Conservation (phyloP, 176 grass and related monocot species). For the Rhynchospora breviuscula region DNA sequence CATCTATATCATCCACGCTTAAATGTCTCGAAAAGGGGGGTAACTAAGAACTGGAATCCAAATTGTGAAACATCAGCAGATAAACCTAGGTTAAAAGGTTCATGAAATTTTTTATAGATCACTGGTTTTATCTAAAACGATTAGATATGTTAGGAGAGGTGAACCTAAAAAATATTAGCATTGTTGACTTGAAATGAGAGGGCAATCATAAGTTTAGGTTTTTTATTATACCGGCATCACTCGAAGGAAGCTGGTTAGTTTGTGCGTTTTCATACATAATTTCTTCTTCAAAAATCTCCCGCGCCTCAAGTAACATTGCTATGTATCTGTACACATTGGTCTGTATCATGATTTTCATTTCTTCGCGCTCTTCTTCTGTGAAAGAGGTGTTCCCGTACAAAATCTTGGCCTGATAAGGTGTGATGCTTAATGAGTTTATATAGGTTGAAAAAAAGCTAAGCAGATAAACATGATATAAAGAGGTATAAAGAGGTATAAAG, state of each 20-base stretch:
- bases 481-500: background rate
- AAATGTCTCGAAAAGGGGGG: background rate
- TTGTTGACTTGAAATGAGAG: background rate
- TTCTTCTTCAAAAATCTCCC: conserved; percentile 86
- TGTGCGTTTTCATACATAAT: conserved; percentile 45
- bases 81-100: background rate
- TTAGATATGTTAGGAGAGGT: background rate
- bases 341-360: conserved; percentile 87
- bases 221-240: conserved; percentile 37
- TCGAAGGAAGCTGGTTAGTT: conserved; percentile 32
- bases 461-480: background rate
- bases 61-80: background rate
- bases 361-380: conserved; percentile 61
- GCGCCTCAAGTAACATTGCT: conserved; percentile 74
- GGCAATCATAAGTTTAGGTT: background rate
- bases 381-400: conserved; percentile 73
- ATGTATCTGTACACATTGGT: conserved; percentile 88
- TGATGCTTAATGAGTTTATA: conserved; percentile 23
- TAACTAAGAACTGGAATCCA: background rate
- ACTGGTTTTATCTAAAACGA: background rate
- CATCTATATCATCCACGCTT: background rate
- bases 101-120: background rate
- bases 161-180: background rate
- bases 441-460: conserved; percentile 4
- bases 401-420: conserved; percentile 61